These are phyloP conservation scores for Anthoceros angustus DNA, from an alignment of 225 moss, liverwort and hornwort species.

Conservation along the genomic window DNA sequence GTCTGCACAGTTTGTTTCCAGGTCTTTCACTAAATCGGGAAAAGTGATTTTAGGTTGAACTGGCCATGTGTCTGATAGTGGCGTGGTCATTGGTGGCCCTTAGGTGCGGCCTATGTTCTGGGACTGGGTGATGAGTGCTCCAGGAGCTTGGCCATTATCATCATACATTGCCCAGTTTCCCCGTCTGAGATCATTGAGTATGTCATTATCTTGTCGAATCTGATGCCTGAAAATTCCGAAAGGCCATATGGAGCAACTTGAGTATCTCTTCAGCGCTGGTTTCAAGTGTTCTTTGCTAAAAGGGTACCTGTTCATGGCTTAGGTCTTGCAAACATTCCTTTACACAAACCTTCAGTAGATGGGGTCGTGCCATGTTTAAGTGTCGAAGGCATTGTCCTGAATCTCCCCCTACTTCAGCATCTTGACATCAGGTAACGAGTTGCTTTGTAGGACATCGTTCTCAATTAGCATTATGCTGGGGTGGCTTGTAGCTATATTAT, in stretches of 20 bases:
- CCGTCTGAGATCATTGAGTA: conserved; percentile 48
- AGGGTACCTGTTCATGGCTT: conserved; percentile 5
- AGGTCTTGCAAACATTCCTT: conserved; percentile 50
- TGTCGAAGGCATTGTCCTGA: conserved; percentile 32
- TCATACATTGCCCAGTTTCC: conserved; percentile 39
- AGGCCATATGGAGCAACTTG: no score
- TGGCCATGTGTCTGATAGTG: no score
- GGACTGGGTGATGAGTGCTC: conserved; percentile 51
- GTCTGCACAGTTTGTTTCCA: neutral
- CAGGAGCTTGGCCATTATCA: conserved; percentile 35
- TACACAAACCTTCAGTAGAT: conserved; percentile 33
- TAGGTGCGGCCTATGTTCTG: conserved; percentile 66
- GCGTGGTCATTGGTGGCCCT: no score
- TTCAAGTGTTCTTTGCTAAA: neutral
- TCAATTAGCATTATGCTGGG: neutral
- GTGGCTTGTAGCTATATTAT: no score
- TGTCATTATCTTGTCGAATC: conserved; percentile 5
- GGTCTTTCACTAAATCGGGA: no score
- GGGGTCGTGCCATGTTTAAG: conserved; percentile 36
- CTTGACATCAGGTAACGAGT: conserved; percentile 44
- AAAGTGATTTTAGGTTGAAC: no score
- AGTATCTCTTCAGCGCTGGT: neutral
- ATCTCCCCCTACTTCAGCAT: conserved; percentile 46
- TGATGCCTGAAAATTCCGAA: neutral
- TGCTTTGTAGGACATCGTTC: neutral